Evolutionary conservation across 108 stramenopile species (phyloP).

Genomic region (Stephanodiscus minutulus): DNA sequence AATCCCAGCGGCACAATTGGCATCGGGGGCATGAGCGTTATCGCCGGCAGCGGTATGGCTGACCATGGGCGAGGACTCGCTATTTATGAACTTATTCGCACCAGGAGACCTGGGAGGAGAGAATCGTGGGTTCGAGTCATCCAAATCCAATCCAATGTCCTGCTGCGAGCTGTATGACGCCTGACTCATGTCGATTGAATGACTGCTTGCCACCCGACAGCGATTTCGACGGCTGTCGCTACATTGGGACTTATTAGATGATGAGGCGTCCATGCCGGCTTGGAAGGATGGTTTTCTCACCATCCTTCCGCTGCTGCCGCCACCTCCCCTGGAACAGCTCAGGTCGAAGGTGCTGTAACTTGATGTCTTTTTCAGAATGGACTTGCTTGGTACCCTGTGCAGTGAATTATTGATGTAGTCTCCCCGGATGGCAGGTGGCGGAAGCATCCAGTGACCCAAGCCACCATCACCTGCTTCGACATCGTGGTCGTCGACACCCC

Average conservation of each 20-base stretch:
- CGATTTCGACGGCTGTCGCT: not conserved
- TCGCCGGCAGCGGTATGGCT: not conserved
- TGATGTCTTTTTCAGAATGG: conserved; percentile 42
- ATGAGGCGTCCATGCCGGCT: not conserved
- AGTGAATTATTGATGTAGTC: conserved; percentile 26
- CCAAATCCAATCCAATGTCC: conserved; percentile 32
- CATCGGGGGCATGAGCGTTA: not conserved
- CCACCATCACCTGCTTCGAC: conserved; percentile 14
- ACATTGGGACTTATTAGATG: not conserved
- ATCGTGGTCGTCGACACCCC: not conserved
- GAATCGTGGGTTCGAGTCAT: conserved; percentile 6
- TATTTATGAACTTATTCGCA: too few species aligned
- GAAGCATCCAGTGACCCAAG: conserved; percentile 17
- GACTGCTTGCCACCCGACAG: not conserved
- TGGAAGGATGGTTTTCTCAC: conserved; percentile 21
- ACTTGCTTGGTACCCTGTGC: conserved; percentile 33
- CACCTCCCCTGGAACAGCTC: conserved; percentile 1
- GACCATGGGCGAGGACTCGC: too few species aligned
- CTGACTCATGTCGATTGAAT: conserved; percentile 1
- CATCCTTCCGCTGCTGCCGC: not conserved
- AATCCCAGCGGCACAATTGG: conserved; percentile 6
- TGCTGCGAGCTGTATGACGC: not conserved
- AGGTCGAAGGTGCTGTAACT: conserved; percentile 36
- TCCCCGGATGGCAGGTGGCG: conserved; percentile 24
- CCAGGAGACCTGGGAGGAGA: not conserved